A percentile compares a stretch with the other conserved stretches of the same genome.
These are phyloP conservation scores for Lavandula angustifolia DNA, from an alignment of 257 asterid genomes.

Conservation along the genomic window DNA sequence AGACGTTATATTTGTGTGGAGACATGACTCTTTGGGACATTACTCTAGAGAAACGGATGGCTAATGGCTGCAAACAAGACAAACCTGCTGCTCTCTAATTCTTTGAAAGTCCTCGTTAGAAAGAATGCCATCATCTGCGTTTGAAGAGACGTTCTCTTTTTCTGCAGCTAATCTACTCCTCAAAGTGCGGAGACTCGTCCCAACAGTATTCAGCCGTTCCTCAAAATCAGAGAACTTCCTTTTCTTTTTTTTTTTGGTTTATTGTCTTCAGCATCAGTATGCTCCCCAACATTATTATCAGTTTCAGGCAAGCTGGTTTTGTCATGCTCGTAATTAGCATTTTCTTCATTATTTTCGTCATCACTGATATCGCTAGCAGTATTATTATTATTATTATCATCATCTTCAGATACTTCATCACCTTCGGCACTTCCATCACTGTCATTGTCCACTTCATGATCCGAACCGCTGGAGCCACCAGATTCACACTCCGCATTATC, in stretches of 20 bases:
- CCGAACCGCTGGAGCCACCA: constrained; percentile 41
- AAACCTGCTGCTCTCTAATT: constrained; percentile 84
- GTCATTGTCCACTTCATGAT: constrained; percentile 36
- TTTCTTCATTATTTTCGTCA: constrained; percentile 38
- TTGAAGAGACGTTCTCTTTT: constrained; percentile 35
- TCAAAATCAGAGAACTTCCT: constrained; percentile 73
- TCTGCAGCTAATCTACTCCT: constrained; percentile 67
- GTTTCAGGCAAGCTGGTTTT: constrained; percentile 33
- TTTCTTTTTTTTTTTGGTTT: constrained; percentile 47
- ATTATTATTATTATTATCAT: constrained; percentile 24
- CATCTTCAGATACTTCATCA: constrained; percentile 46
- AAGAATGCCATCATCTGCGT: constrained; percentile 67
- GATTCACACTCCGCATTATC: constrained; percentile 45
- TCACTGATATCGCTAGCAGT: constrained; percentile 41
- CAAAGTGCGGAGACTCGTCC: constrained; percentile 74
- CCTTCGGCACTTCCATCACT: constrained; percentile 39
- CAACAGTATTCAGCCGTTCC: constrained; percentile 58
- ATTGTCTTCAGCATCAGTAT: constrained; percentile 31
- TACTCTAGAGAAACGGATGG: neutral
- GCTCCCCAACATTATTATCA: constrained; percentile 14
- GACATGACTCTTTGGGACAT: neutral
- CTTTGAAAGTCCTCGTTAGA: constrained; percentile 91
- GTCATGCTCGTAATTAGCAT: constrained; percentile 39
- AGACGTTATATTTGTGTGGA: constrained; percentile 19
- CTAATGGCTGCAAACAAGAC: constrained; percentile 23